Evolutionary conservation across 2,329 filamentous ascomycete species (phyloP).

Genomic region (Aureobasidium sp.): DNA sequence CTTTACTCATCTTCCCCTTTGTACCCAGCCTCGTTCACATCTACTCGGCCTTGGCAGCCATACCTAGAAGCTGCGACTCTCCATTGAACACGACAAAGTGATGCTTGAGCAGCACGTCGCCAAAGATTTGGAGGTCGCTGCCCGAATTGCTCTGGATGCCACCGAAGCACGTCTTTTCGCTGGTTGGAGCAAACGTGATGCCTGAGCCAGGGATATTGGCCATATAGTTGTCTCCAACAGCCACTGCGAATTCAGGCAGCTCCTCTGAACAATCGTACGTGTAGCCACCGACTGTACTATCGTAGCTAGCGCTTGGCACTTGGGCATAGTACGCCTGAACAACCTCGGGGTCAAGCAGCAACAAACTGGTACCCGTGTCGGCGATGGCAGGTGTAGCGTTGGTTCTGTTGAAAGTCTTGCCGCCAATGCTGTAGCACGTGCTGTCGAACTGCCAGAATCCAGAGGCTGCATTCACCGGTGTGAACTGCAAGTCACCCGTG

Average conservation of each 20-base stretch:
- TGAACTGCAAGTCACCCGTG: conserved; percentile 52
- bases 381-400: conserved; percentile 35
- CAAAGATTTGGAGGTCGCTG: conserved; percentile 50
- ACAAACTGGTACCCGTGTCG: conserved; percentile 52
- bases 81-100: conserved; percentile 53
- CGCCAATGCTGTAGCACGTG: conserved; percentile 47
- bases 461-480: conserved; percentile 49
- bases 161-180: conserved; percentile 53
- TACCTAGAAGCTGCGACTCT: conserved; percentile 27
- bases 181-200: conserved; percentile 45
- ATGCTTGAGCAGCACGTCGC: conserved; percentile 53
- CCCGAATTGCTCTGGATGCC: conserved; percentile 53
- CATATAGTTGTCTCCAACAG: conserved; percentile 45
- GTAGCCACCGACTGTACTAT: conserved; percentile 33
- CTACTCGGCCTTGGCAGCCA: conserved; percentile 9
- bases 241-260: conserved; percentile 41
- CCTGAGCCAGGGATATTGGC: conserved; percentile 27
- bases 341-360: conserved; percentile 49
- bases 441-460: conserved; percentile 64
- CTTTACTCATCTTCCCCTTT: background rate
- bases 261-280: conserved; percentile 34
- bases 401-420: conserved; percentile 47
- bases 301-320: conserved; percentile 31
- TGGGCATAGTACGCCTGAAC: conserved; percentile 34
- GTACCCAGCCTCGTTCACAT: background rate